Evolutionary conservation across 306 rosid species (phyloP).

Genomic region (Macrotyloma uniflorum): DNA sequence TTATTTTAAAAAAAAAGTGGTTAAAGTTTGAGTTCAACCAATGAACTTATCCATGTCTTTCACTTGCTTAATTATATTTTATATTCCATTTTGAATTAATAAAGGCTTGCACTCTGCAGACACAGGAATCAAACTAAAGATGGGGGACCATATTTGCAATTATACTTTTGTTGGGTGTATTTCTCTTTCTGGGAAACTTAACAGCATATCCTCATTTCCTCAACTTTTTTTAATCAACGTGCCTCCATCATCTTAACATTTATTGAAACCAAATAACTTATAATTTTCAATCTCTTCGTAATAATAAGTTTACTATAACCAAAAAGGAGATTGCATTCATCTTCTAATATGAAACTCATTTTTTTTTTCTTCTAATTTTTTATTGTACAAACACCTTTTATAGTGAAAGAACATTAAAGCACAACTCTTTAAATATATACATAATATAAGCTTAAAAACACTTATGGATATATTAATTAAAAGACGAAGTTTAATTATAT

Average conservation of each 20-base stretch:
- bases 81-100: not conserved
- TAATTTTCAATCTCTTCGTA: not conserved
- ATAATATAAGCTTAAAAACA: too few relatives aligned
- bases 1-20: too few relatives aligned
- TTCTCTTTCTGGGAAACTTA: conserved; percentile 18
- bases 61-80: not conserved
- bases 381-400: not conserved
- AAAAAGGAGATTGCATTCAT: not conserved
- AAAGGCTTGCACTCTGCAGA: not conserved
- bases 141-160: conserved; percentile 32
- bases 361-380: not conserved
- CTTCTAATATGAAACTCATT: not conserved
- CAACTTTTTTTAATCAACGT: conserved; percentile 6
- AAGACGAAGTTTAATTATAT: too few relatives aligned
- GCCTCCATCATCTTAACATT: not conserved
- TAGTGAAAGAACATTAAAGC: not conserved
- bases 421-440: too few relatives aligned
- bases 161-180: not conserved
- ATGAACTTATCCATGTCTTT: not conserved
- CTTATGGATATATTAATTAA: too few relatives aligned
- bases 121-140: not conserved
- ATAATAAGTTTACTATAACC: not conserved
- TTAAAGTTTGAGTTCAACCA: too few relatives aligned
- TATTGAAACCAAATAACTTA: not conserved
- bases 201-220: not conserved